Percentiles rank a stretch among this genome's conserved stretches.
Evolutionary conservation across 768 basidiomycete species (phyloP).

Genomic region (Coprinopsis cinerea): DNA sequence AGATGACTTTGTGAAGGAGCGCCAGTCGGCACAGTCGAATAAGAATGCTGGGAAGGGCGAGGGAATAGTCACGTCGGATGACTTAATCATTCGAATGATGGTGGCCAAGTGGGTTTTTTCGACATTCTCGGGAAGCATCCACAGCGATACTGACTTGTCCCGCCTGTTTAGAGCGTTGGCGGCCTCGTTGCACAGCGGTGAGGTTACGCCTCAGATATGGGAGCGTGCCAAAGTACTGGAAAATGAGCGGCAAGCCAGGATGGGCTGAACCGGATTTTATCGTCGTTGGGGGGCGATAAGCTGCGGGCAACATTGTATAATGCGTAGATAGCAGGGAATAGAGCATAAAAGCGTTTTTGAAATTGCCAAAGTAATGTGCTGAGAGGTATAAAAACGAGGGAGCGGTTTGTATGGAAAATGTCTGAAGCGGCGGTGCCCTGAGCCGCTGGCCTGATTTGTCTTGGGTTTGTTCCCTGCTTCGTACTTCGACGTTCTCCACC

Average conservation of each 20-base stretch:
- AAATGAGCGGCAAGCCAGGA: constrained; percentile 30
- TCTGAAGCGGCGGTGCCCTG: constrained; percentile 15
- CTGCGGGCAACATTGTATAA: neutral
- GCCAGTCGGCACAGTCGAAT: constrained; percentile 24
- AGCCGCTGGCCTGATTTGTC: constrained; percentile 30
- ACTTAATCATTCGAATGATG: constrained; percentile 63
- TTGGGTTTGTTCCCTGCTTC: constrained; percentile 30
- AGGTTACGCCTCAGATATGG: constrained; percentile 59
- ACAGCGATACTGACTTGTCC: constrained; percentile 10
- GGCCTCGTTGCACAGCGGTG: constrained; percentile 49
- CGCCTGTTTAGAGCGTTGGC: constrained; percentile 48
- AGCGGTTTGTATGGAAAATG: constrained; percentile 11
- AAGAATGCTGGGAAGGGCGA: constrained; percentile 26
- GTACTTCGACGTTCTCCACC: constrained; percentile 21
- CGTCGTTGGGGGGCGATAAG: constrained; percentile 1
- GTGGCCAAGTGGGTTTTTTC: constrained; percentile 52
- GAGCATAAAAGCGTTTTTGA: neutral
- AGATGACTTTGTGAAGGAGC: constrained; percentile 60
- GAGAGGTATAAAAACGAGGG: constrained; percentile 12
- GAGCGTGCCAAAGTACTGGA: constrained; percentile 60
- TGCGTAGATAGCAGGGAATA: neutral
- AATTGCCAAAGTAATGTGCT: neutral
- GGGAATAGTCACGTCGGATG: constrained; percentile 39
- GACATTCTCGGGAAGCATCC: neutral
- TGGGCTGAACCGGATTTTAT: constrained; percentile 4